Conservation (phyloP, 495 filamentous ascomycete species). For the Daldinia decipiens region DNA sequence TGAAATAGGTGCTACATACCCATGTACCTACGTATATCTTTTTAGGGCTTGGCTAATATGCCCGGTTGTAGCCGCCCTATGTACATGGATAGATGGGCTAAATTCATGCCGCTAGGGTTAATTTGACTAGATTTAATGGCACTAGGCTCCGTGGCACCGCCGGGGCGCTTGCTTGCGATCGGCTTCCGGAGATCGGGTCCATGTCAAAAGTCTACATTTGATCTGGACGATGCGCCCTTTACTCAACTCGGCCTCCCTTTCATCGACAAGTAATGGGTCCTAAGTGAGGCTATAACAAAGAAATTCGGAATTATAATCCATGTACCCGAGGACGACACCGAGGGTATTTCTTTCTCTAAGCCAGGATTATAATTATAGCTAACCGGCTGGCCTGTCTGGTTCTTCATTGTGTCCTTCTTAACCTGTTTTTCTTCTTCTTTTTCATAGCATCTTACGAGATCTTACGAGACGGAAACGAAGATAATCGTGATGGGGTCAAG, state of each 20-base stretch:
- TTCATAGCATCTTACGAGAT: background rate
- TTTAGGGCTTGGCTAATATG: background rate
- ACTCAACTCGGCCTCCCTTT: constrained; percentile 1
- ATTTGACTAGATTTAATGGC: background rate
- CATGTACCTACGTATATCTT: too few relatives aligned
- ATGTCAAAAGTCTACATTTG: constrained; percentile 17
- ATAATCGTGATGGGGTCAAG: constrained; percentile 32
- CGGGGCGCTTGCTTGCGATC: constrained; percentile 9
- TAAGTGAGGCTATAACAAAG: constrained; percentile 12
- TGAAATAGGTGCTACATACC: too few relatives aligned
- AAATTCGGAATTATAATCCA: background rate
- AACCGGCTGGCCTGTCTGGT: background rate
- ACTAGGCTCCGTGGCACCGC: constrained; percentile 1
- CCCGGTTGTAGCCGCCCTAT: background rate
- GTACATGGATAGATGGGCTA: too few relatives aligned
- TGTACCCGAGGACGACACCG: background rate
- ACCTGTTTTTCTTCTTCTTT: background rate
- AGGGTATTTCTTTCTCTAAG: constrained; percentile 6
- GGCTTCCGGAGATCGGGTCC: constrained; percentile 16
- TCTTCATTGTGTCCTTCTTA: constrained; percentile 1
- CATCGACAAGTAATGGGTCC: background rate
- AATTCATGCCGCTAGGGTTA: background rate
- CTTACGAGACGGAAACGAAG: too few relatives aligned
- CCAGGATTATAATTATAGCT: background rate
- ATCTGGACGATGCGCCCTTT: constrained; percentile 12